These are phyloP conservation scores for Prunus fruticosa DNA, from an alignment of 306 rosid genomes.

Conservation along the genomic window DNA sequence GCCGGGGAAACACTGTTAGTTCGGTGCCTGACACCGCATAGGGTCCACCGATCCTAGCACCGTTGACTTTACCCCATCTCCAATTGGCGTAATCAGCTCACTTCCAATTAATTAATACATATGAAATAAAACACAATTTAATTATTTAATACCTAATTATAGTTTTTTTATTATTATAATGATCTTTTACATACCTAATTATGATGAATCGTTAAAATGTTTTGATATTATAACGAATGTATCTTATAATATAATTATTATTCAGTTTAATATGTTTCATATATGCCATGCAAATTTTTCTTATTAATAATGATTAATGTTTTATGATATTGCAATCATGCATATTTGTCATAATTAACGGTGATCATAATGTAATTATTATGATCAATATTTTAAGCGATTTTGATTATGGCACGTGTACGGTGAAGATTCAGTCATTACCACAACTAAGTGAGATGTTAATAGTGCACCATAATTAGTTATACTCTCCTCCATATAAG, in stretches of 20 bases:
- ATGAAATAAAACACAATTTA: background rate
- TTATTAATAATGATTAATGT: too few species aligned
- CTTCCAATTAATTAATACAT: background rate
- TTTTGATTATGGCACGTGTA: too few species aligned
- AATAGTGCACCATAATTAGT: background rate
- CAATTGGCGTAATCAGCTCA: background rate
- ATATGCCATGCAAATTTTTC: too few species aligned
- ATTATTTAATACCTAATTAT: constrained; percentile 5
- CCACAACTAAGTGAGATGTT: background rate
- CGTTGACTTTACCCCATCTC: constrained; percentile 44
- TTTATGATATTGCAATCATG: background rate
- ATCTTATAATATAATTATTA: too few species aligned
- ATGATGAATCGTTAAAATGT: too few species aligned
- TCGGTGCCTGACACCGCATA: constrained; percentile 15
- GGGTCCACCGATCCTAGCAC: constrained; percentile 26
- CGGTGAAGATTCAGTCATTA: too few species aligned
- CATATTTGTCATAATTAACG: background rate
- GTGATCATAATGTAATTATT: background rate
- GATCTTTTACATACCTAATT: background rate
- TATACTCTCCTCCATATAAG: background rate
- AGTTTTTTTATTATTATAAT: background rate
- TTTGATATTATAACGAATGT: too few species aligned
- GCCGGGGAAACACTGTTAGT: constrained; percentile 22
- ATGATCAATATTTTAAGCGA: background rate
- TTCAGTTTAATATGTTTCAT: too few species aligned